Base-by-base conservation (phyloP, 306 rosid species). In the Cicer chorassanicum region DNA sequence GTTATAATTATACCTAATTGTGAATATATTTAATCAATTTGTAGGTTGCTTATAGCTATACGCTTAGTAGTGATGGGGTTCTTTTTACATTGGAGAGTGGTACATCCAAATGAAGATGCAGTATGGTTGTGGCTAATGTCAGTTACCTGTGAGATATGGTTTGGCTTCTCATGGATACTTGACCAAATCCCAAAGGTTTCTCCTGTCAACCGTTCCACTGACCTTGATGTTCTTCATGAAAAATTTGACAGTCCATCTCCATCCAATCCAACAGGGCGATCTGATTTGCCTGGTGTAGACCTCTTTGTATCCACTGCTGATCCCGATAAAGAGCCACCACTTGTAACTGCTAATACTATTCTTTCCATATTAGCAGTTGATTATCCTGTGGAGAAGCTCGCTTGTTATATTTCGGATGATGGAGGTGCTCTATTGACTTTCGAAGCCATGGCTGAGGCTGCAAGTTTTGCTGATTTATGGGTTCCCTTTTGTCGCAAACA, bases 31-130 rank as follows among this genome's bases (percentile, higher is more conserved):
- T 21, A 3, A 19, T 21, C 1, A 8, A 57, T 9, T 46, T 60
- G 45, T n/a, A 93, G 98, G 86, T 63, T 93, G 53, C 75, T 93
- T 73, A 82, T 93, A 71, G 5, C 60, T 5, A 9, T 93, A 49
- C 86, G 97, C 42, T 64, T 91, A 0, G 76, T 89, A 61, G 87
- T 91, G 69, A 42, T 91, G 68, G 13, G 66, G 12, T 88, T 93
- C 80, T 93, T 93, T 67, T 60, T 91, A 67, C 88, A 87, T 0
- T 93, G 98, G 98, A 89, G 98, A 85, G 38, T 89, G 36, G 15
- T 0, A 4, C 54, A 93, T 83, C 98, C 98, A 49, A 91, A 93
- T 61, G 65, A 13, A 9, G 89, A 86, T 8, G 89, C 89, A 24
- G 3, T 86, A 49, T 86, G 89, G 89, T 36, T 86, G 44, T 86